phyloP scores from a whole-genome alignment of 2,329 filamentous ascomycete species.

The Colletotrichum zoysiae region DNA sequence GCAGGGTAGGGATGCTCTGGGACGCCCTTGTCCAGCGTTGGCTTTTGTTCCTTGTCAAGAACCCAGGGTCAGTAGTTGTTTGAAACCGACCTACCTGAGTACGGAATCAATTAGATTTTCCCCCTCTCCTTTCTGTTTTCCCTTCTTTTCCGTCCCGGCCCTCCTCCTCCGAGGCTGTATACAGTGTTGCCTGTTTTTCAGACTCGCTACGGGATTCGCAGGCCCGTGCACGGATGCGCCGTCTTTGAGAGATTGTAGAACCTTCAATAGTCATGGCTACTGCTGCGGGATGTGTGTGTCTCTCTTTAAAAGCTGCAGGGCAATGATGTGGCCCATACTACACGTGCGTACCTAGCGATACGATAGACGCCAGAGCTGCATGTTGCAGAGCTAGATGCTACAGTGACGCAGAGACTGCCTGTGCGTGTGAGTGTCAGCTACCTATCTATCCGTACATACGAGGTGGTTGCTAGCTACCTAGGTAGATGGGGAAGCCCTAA shows the following conservation, averaged over 20 bases:
- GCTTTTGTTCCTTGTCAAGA: constrained; percentile 15
- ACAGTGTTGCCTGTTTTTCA: background rate
- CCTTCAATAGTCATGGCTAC: constrained; percentile 4
- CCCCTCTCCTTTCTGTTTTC: background rate
- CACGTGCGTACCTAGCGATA: background rate
- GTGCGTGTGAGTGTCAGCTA: no score
- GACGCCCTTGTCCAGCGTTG: constrained; percentile 32
- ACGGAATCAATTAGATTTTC: constrained; percentile 6
- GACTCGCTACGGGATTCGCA: background rate
- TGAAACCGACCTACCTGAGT: constrained; percentile 31
- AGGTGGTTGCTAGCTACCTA: no score
- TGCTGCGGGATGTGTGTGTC: background rate
- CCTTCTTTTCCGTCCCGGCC: background rate
- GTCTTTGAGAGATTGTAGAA: background rate
- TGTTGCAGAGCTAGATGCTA: constrained; percentile 7
- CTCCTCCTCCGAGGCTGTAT: background rate
- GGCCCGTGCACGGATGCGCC: background rate
- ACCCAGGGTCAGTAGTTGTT: constrained; percentile 22
- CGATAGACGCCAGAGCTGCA: constrained; percentile 10
- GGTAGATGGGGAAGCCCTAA: background rate
- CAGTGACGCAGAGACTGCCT: background rate
- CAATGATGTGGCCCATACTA: background rate
- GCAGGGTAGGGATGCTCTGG: constrained; percentile 24
- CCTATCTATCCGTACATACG: no score
- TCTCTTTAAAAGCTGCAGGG: background rate